A percentile compares a stretch with the other conserved stretches of the same genome.
Conservation (phyloP, 2,329 filamentous ascomycete species). For the Beauveria sp. region DNA sequence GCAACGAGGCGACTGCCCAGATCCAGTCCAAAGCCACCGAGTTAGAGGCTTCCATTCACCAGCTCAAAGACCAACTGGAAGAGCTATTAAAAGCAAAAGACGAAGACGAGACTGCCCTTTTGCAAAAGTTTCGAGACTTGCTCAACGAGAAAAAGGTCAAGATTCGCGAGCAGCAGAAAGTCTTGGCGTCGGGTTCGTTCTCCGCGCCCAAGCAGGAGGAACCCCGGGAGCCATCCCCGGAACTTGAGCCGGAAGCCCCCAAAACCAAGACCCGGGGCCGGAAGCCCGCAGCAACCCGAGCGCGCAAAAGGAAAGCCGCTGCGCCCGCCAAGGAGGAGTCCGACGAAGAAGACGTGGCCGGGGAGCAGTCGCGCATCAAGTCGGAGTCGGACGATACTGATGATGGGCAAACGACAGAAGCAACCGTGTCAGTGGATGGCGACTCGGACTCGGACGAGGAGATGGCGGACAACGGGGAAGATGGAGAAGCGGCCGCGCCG, state of each 20-base stretch:
- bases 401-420: slow-evolving; percentile 32
- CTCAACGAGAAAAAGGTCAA: slow-evolving; percentile 76
- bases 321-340: slow-evolving; percentile 31
- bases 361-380: slow-evolving; percentile 39
- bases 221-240: slow-evolving; percentile 17
- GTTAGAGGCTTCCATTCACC: slow-evolving; percentile 48
- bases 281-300: slow-evolving; percentile 29
- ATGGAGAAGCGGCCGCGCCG: neutral
- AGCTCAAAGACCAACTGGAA: slow-evolving; percentile 55
- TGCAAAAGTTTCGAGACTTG: slow-evolving; percentile 62
- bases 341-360: slow-evolving; percentile 29
- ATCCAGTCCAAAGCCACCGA: slow-evolving; percentile 34
- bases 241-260: slow-evolving; percentile 10
- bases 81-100: slow-evolving; percentile 60
- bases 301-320: slow-evolving; percentile 43
- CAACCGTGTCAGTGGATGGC: slow-evolving; percentile 32
- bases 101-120: slow-evolving; percentile 56
- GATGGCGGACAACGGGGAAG: slow-evolving; percentile 22
- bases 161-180: slow-evolving; percentile 63
- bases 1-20: slow-evolving; percentile 34
- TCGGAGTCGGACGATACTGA: slow-evolving; percentile 32
- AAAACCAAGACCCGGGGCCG: slow-evolving; percentile 13
- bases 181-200: slow-evolving; percentile 42
- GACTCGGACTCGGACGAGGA: slow-evolving; percentile 28
- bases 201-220: slow-evolving; percentile 18